Evolutionary conservation across 2,329 filamentous ascomycete species (phyloP).

Genomic region (Gyromitra esculenta): DNA sequence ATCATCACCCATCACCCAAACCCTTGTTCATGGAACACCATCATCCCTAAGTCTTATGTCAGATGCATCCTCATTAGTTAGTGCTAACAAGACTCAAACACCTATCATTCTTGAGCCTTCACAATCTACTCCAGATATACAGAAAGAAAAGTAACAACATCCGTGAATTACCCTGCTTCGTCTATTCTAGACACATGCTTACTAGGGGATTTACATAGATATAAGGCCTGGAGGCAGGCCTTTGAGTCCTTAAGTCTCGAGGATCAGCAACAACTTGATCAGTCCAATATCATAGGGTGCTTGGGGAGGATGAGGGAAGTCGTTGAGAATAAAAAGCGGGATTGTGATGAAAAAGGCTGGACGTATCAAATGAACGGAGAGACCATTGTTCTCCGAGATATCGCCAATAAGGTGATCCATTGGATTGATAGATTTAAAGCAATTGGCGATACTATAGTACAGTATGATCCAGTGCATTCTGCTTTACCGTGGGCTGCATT

Average conservation of each 20-base stretch:
- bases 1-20: too few relatives aligned
- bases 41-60: too few relatives aligned
- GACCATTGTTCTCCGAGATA: slow-evolving; percentile 54
- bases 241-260: not conserved
- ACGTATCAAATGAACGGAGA: slow-evolving; percentile 38
- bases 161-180: too few relatives aligned
- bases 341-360: slow-evolving; percentile 32
- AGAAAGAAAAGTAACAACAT: too few relatives aligned
- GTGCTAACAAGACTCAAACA: too few relatives aligned
- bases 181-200: not conserved
- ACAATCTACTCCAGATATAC: too few relatives aligned
- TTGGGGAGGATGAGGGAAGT: not conserved
- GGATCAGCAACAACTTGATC: slow-evolving; percentile 9
- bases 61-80: too few relatives aligned
- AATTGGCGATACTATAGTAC: slow-evolving; percentile 57
- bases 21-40: too few relatives aligned
- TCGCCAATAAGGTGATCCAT: slow-evolving; percentile 4
- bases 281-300: slow-evolving; percentile 3
- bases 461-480: slow-evolving; percentile 57
- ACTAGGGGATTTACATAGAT: not conserved
- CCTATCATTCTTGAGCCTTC: too few relatives aligned
- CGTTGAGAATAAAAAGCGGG: not conserved
- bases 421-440: slow-evolving; percentile 58
- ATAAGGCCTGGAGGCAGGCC: not conserved
- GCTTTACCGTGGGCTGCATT: slow-evolving; percentile 56